phyloP scores from a whole-genome alignment of 2,329 filamentous ascomycete genomes.

The Claviceps humidiphila region DNA sequence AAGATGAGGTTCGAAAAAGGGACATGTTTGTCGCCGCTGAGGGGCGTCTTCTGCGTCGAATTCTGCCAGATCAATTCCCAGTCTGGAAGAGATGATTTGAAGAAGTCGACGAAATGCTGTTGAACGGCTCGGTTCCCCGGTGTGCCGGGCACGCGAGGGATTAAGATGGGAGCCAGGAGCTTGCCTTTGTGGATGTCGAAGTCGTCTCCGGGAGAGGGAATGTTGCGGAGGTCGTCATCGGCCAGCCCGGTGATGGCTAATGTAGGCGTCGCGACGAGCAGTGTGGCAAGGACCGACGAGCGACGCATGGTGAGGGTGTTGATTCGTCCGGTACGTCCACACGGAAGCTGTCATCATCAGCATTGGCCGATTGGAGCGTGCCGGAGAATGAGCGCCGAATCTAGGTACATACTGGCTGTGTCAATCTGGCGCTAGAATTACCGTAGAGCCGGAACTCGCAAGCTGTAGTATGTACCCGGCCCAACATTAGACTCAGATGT shows the following conservation, averaged over 20 bases:
- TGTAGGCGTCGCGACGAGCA: constrained; percentile 9
- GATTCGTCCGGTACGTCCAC: too few species aligned
- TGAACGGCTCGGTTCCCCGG: constrained; percentile 60
- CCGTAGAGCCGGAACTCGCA: too few species aligned
- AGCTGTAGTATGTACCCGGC: too few species aligned
- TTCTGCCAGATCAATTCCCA: constrained; percentile 84
- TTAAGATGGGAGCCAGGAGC: constrained; percentile 75
- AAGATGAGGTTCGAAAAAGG: constrained; percentile 83
- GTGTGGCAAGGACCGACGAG: background rate
- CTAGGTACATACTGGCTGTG: too few species aligned
- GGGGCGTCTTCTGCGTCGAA: constrained; percentile 72
- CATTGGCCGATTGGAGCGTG: too few species aligned
- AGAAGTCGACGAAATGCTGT: constrained; percentile 75
- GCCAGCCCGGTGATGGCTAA: constrained; percentile 45
- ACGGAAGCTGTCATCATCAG: too few species aligned
- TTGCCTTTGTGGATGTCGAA: constrained; percentile 67
- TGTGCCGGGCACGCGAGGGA: constrained; percentile 79
- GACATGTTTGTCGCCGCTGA: constrained; percentile 53
- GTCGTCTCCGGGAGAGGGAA: constrained; percentile 60
- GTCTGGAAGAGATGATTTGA: constrained; percentile 55
- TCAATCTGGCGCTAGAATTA: too few species aligned
- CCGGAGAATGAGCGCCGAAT: too few species aligned
- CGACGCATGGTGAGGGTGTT: constrained; percentile 2
- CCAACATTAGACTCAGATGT: too few species aligned
- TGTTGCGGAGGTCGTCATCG: constrained; percentile 55